Evolutionary conservation across 2,329 filamentous ascomycete species (phyloP), one percentile per base, ranked within the genome.

Genomic region (Colletotrichum spinosum): DNA sequence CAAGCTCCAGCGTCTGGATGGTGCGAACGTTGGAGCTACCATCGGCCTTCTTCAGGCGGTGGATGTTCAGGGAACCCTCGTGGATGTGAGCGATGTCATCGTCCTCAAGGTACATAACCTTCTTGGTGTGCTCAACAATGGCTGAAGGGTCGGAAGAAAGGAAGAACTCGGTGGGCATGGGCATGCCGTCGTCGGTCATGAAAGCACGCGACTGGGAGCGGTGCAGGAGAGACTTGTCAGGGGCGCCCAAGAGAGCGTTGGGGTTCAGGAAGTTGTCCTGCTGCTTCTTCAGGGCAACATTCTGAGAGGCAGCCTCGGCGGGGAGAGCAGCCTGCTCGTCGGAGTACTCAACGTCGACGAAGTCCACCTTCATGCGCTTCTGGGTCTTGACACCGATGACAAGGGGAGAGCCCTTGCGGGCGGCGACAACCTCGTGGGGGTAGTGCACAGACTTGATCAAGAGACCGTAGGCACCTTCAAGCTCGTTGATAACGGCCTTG

Each of bases 331-430:
- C 85, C 74, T 90, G 90, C 73, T 97, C 93, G 75, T 97, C 94
- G 55, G 91, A 92, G 80, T 95, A 98, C 83, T 99, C 96, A 68
- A 99, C 96, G 78, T 99, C 96, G 78, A 99, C 96, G 76, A 99
- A 99, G 84, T 99, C 96, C 69, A 99, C 96, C 91, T 98, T 99
- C 96, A 99, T 98, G 84, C 97, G 97, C 86, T 92, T 97, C 82
- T 94, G 88, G 61, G 96, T 98, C 84, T 94, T 92, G 78, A 99
- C 96, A 82, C 96, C 96, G 73, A 99, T 93, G 69, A 99, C 96
- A 67, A 99, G 88, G 48, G 96, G 96, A 68, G 96, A 99, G 83
- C 96, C 96, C 88, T 99, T 99, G 74, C 96, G 93, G 78, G 96
- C 96, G 60, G 96, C 96, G 80, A 99, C 93, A 69, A 98, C 92